These are phyloP conservation scores for Dryadomyces quercus-mongolicae DNA, from an alignment of 2,329 filamentous ascomycete genomes.

Conservation along the genomic window DNA sequence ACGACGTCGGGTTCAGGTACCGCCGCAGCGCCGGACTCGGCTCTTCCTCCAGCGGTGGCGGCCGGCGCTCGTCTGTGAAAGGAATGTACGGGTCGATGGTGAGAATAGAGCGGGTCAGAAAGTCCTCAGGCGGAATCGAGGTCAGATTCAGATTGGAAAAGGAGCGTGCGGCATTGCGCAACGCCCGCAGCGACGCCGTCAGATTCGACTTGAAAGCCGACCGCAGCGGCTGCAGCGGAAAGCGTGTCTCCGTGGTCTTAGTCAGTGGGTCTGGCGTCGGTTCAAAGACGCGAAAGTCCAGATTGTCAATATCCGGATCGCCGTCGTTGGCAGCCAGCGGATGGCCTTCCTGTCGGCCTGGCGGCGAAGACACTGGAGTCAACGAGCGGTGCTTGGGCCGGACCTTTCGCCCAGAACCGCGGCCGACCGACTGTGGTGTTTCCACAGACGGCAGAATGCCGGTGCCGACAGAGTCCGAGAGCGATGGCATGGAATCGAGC, in stretches of 20 bases:
- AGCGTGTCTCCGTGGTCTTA: slow-evolving; percentile 6
- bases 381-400: slow-evolving; percentile 34
- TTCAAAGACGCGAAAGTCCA: slow-evolving; percentile 37
- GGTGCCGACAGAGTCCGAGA: slow-evolving; percentile 41
- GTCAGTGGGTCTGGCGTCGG: slow-evolving; percentile 14
- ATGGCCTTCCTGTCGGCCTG: slow-evolving; percentile 37
- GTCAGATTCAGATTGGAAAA: slow-evolving; percentile 51
- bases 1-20: slow-evolving; percentile 53
- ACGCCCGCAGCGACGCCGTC: slow-evolving; percentile 51
- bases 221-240: slow-evolving; percentile 32
- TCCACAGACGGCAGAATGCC: slow-evolving; percentile 36
- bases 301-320: slow-evolving; percentile 26
- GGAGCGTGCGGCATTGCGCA: slow-evolving; percentile 52
- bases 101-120: slow-evolving; percentile 54
- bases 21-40: slow-evolving; percentile 54
- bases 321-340: slow-evolving; percentile 25
- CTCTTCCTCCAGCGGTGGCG: slow-evolving; percentile 48
- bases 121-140: slow-evolving; percentile 53
- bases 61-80: slow-evolving; percentile 55
- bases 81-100: slow-evolving; percentile 55
- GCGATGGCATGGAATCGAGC: slow-evolving; percentile 48
- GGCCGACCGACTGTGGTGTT: slow-evolving; percentile 27
- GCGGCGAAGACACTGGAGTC: slow-evolving; percentile 43
- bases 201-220: slow-evolving; percentile 57
- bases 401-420: slow-evolving; percentile 17